Evolutionary conservation across 257 asterid species (phyloP).

Genomic region (Nicotiana tomentosiformis): DNA sequence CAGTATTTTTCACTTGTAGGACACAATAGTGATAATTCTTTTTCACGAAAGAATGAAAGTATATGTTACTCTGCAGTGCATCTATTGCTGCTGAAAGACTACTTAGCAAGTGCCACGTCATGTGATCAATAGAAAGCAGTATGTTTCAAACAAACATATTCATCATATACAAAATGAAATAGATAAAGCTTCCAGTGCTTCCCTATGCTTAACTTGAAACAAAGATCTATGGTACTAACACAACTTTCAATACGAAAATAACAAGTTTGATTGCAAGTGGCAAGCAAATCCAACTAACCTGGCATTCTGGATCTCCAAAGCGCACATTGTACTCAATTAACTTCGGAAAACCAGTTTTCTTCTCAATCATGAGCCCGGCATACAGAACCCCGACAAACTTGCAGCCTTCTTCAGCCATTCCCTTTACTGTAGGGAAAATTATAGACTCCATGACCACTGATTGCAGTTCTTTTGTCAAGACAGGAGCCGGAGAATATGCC

Average conservation of each 20-base stretch:
- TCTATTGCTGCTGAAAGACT: neutral
- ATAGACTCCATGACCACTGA: slow-evolving; percentile 71
- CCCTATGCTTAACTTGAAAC: neutral
- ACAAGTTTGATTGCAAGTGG: neutral
- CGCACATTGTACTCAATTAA: slow-evolving; percentile 95
- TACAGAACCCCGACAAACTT: slow-evolving; percentile 88
- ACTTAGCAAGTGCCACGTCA: neutral
- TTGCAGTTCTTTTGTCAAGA: slow-evolving; percentile 74
- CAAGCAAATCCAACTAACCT: slow-evolving; percentile 44
- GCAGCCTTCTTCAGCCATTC: slow-evolving; percentile 92
- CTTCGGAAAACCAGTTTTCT: slow-evolving; percentile 77
- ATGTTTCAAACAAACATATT: neutral
- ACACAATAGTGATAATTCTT: neutral
- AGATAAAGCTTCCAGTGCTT: neutral
- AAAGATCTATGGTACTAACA: neutral
- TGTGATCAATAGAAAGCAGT: neutral
- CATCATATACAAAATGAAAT: neutral
- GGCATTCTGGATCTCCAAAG: slow-evolving; percentile 97
- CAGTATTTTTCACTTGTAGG: neutral
- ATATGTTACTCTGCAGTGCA: neutral
- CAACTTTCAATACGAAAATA: neutral
- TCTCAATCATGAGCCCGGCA: slow-evolving; percentile 96
- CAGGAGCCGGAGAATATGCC: slow-evolving; percentile 94
- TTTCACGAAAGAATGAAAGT: neutral
- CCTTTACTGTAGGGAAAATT: slow-evolving; percentile 79